phyloP scores from a whole-genome alignment of 2,329 filamentous ascomycete genomes.

The Cercospora janseana region DNA sequence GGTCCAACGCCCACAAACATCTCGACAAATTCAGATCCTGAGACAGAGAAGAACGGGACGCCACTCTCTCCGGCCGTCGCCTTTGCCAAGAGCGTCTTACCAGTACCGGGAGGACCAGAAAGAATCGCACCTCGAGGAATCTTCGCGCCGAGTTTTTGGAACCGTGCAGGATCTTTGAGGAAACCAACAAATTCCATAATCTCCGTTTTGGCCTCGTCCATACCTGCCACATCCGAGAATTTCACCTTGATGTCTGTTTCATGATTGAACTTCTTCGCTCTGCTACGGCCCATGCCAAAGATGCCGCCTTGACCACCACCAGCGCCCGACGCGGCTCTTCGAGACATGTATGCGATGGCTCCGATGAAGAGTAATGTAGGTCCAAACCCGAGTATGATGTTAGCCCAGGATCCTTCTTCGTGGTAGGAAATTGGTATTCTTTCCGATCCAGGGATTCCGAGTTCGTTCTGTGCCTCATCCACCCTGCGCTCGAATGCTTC shows the following conservation, averaged over 20 bases:
- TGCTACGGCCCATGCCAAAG: slow-evolving; percentile 94
- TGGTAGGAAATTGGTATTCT: slow-evolving; percentile 90
- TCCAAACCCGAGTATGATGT: slow-evolving; percentile 74
- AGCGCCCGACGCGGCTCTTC: slow-evolving; percentile 67
- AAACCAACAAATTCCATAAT: slow-evolving; percentile 99
- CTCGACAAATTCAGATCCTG: slow-evolving; percentile 97
- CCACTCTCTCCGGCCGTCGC: slow-evolving; percentile 95
- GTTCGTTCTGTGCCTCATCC: slow-evolving; percentile 81
- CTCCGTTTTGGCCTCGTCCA: slow-evolving; percentile 96
- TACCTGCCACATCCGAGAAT: slow-evolving; percentile 92
- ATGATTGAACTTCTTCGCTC: slow-evolving; percentile 96
- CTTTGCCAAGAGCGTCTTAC: slow-evolving; percentile 96
- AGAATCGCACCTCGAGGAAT: slow-evolving; percentile 96
- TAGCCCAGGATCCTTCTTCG: slow-evolving; percentile 69
- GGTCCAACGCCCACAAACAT: slow-evolving; percentile 99
- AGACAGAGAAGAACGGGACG: slow-evolving; percentile 97
- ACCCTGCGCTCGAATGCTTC: slow-evolving; percentile 88
- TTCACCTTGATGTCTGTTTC: slow-evolving; percentile 96
- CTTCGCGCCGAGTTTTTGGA: slow-evolving; percentile 92
- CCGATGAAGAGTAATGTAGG: slow-evolving; percentile 85
- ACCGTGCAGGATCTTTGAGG: slow-evolving; percentile 87
- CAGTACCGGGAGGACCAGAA: slow-evolving; percentile 94
- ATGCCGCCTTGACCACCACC: slow-evolving; percentile 68
- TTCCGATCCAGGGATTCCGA: slow-evolving; percentile 81
- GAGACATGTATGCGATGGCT: slow-evolving; percentile 73